Evolutionary conservation across 768 basidiomycete genomes (phyloP), one percentile per base, ranked within the genome.

Genomic region (Megacollybia marginata): DNA sequence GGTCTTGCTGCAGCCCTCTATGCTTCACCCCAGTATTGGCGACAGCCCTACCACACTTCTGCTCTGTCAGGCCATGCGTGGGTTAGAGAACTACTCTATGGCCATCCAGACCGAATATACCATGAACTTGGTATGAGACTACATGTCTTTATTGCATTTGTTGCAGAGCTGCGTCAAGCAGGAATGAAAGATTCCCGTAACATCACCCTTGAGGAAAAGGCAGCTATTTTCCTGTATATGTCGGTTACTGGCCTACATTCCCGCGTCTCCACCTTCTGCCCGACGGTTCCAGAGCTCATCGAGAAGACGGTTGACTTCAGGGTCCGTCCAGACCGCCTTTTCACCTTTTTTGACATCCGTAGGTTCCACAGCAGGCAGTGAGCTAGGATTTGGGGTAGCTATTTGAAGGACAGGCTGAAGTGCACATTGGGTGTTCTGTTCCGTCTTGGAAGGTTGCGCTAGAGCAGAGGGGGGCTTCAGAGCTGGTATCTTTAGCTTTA

Each of bases 21-120:
- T 42, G 10, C 43, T n/a, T 42, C 36, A 10, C 11, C 38, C 18
- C 19, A 20, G n/a, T 57, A 55, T 49, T 48, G 38, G 23, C 9
- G 16, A 5, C 47, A 52, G 33, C 42, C 50, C 5, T 58, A 61
- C 46, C 56, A 60, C 16, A 59, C 56, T n/a, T 60, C 57, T 13
- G 36, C 33, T 20, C 46, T 58, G n/a, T 49, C 50, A 10, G 57
- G 59, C 34, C n/a, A 45, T 15, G 48, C 32, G 33, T 61, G 59
- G 59, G 50, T 61, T 6, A 19, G 48, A 6, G 54, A 60, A 46
- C 46, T 61, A 0, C 42, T 58, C 7, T 8, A 46, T 16, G 59
- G 59, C 2, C 54, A 61, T 47, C 54, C 54, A 15, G 40, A 56
- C 9, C 36, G 51, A 13, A 59, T 61, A 11, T 16, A 44, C 13